Conservation (phyloP, 1,284 basidiomycete species). For the Ustanciosporium gigantosporum region DNA sequence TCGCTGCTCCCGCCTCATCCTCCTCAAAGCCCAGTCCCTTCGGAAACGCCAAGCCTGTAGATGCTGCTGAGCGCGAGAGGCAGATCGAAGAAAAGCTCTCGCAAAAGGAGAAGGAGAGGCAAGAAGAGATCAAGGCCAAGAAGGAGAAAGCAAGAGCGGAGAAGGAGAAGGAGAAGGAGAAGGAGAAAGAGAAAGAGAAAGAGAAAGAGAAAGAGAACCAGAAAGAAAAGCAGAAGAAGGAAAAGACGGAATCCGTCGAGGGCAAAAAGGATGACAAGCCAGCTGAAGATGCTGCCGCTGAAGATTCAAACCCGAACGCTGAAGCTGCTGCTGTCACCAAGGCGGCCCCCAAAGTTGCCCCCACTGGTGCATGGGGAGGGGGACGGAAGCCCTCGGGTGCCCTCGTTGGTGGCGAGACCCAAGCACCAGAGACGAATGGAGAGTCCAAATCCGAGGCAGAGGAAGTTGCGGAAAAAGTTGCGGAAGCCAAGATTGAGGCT, state of each 20-base stretch:
- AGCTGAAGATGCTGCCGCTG: constrained; percentile 5
- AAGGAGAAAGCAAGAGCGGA: constrained; percentile 49
- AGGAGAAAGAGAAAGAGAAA: constrained; percentile 8
- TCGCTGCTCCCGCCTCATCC: constrained; percentile 74
- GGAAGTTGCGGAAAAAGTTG: constrained; percentile 30
- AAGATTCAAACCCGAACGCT: constrained; percentile 5
- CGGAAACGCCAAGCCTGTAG: constrained; percentile 86
- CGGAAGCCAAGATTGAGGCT: constrained; percentile 31
- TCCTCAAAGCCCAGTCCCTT: constrained; percentile 70
- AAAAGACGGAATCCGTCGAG: not conserved
- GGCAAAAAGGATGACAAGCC: not conserved
- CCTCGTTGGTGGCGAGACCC: constrained; percentile 21
- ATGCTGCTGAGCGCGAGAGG: constrained; percentile 75
- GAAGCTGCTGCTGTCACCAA: constrained; percentile 11
- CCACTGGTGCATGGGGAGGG: constrained; percentile 49
- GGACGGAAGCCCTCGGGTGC: constrained; percentile 52
- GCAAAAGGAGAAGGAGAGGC: constrained; percentile 47
- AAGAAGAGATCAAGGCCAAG: constrained; percentile 42
- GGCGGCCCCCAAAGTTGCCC: constrained; percentile 26
- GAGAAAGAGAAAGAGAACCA: constrained; percentile 45
- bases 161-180: constrained; percentile 23
- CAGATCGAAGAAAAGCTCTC: constrained; percentile 68
- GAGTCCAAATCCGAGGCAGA: constrained; percentile 22
- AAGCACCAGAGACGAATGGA: not conserved
- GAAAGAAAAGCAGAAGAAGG: constrained; percentile 7